phyloP scores from a whole-genome alignment of 1,284 basidiomycete species.

The Naganishia albida region DNA sequence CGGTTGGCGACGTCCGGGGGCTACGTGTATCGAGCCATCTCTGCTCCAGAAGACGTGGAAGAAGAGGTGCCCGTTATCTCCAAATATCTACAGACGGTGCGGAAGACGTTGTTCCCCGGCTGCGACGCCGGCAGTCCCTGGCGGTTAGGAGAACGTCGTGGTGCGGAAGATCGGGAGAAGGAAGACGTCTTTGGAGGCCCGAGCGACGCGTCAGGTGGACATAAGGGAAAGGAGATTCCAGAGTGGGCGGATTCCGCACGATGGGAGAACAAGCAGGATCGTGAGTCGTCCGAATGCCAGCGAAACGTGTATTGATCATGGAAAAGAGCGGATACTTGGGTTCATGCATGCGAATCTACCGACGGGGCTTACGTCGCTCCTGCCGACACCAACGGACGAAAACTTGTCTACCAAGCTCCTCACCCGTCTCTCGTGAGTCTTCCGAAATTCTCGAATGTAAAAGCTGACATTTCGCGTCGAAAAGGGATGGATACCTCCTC shows the following conservation, averaged over 20 bases:
- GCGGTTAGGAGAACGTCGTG: background rate
- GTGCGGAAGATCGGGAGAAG: background rate
- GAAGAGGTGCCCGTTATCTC: slow-evolving; percentile 35
- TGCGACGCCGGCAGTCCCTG: background rate
- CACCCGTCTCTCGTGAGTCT: slow-evolving; percentile 30
- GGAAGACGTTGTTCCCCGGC: slow-evolving; percentile 37
- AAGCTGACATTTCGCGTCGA: background rate
- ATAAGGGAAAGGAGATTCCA: background rate
- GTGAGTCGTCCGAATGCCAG: slow-evolving; percentile 33
- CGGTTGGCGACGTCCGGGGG: slow-evolving; percentile 37
- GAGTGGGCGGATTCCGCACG: slow-evolving; percentile 63
- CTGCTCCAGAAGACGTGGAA: slow-evolving; percentile 6
- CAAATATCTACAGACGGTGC: slow-evolving; percentile 47
- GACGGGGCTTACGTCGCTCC: slow-evolving; percentile 35
- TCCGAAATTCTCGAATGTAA: background rate
- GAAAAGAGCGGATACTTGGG: slow-evolving; percentile 42
- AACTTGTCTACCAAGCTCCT: background rate
- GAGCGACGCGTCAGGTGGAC: too few species aligned
- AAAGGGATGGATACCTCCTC: slow-evolving; percentile 50
- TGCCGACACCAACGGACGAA: slow-evolving; percentile 35
- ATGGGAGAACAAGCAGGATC: slow-evolving; percentile 73
- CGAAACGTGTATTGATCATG: background rate
- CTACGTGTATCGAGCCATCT: slow-evolving; percentile 29
- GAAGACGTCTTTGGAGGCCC: slow-evolving; percentile 17
- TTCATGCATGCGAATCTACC: slow-evolving; percentile 47